Percentiles rank a stretch among this genome's conserved stretches.
These are phyloP conservation scores for Apiospora koreana DNA, from an alignment of 2,329 filamentous ascomycete species.

Conservation along the genomic window DNA sequence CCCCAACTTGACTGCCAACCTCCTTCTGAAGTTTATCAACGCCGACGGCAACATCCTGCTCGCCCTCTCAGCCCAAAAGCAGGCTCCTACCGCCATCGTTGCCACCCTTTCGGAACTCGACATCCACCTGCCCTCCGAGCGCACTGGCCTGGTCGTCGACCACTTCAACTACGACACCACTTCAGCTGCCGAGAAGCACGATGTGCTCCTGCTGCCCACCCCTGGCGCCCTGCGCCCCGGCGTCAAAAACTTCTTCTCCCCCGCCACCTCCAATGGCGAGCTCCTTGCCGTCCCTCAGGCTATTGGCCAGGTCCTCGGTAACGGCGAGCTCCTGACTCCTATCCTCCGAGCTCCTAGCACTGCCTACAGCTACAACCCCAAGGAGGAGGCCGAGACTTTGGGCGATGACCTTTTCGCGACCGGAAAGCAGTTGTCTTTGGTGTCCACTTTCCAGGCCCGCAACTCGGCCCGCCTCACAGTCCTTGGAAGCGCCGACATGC, in stretches of 20 bases:
- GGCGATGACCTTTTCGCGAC: conserved; percentile 80
- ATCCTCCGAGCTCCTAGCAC: conserved; percentile 81
- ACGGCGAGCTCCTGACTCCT: conserved; percentile 75
- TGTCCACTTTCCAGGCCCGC: conserved; percentile 86
- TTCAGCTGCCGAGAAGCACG: conserved; percentile 79
- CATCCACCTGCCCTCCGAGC: conserved; percentile 82
- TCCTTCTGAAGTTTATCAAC: conserved; percentile 89
- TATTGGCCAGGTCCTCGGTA: conserved; percentile 80
- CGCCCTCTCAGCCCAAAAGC: conserved; percentile 71
- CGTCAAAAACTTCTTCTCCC: conserved; percentile 76
- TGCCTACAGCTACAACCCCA: conserved; percentile 91
- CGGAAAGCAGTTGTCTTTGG: conserved; percentile 79
- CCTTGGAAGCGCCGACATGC: conserved; percentile 81
- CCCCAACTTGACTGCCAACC: conserved; percentile 81
- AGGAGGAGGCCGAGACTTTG: conserved; percentile 72
- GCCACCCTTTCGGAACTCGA: conserved; percentile 86
- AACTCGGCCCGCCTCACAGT: conserved; percentile 91
- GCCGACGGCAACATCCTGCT: conserved; percentile 88
- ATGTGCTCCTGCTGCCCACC: conserved; percentile 78
- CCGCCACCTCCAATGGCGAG: conserved; percentile 51
- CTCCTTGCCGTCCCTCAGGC: conserved; percentile 80
- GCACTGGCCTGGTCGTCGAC: conserved; percentile 83
- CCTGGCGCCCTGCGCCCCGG: conserved; percentile 66
- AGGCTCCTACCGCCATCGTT: conserved; percentile 72
- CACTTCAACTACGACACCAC: conserved; percentile 90